These are phyloP conservation scores for Vitis hybrid DNA, from an alignment of 177 flowering plant species.

Conservation along the genomic window DNA sequence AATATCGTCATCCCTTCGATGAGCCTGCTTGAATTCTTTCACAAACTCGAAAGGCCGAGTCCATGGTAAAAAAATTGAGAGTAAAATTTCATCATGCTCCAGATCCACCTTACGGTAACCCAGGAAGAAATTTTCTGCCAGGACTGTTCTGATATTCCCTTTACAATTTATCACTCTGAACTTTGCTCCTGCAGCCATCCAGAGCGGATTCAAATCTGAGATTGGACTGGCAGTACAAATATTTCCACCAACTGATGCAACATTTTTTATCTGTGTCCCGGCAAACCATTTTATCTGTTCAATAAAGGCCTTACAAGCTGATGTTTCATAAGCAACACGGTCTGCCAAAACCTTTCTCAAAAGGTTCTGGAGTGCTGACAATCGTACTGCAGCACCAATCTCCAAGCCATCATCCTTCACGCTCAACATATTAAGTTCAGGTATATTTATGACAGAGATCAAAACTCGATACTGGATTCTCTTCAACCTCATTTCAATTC, in stretches of 20 bases:
- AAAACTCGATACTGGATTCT: conserved; percentile 64
- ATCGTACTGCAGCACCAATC: conserved; percentile 82
- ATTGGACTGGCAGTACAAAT: conserved; percentile 99
- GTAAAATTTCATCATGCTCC: conserved; percentile 64
- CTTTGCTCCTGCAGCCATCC: conserved; percentile 91
- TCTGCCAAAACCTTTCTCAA: conserved; percentile 47
- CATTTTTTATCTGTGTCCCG: conserved; percentile 91
- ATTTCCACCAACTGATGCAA: conserved; percentile 94
- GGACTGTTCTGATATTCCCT: conserved; percentile 52
- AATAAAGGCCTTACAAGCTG: conserved; percentile 77
- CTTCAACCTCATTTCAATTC: conserved; percentile 92
- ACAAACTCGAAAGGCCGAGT: conserved; percentile 77
- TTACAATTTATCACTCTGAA: conserved; percentile 60
- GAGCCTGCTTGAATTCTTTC: conserved; percentile 97
- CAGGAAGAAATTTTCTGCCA: conserved; percentile 78
- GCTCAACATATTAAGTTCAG: conserved; percentile 68
- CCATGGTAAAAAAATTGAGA: conserved; percentile 89
- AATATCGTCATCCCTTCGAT: conserved; percentile 97
- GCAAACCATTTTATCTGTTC: conserved; percentile 99
- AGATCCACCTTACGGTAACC: conserved; percentile 92
- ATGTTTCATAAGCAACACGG: conserved; percentile 67
- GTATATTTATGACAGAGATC: conserved; percentile 62
- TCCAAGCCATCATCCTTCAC: conserved; percentile 78
- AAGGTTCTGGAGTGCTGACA: conserved; percentile 54
- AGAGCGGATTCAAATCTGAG: conserved; percentile 96